Percentiles rank a stretch among this genome's conserved stretches.
These are phyloP conservation scores for Angomonas deanei DNA, from an alignment of 208 protist species.

Conservation along the genomic window DNA sequence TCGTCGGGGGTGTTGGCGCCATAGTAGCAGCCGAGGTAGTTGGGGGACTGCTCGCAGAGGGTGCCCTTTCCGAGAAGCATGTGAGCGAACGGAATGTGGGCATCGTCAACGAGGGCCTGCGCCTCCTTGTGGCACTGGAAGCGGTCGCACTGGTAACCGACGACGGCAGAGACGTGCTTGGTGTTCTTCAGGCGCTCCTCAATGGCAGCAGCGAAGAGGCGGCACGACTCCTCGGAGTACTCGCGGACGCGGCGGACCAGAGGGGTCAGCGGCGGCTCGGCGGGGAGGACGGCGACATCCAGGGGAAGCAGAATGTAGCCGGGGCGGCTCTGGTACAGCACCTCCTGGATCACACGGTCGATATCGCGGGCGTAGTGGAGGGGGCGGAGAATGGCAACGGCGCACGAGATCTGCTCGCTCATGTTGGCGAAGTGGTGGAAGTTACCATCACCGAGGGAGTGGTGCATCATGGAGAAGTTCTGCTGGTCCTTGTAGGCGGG, in stretches of 20 bases:
- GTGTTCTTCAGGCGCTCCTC: conserved; percentile 19
- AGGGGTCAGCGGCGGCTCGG: conserved; percentile 2
- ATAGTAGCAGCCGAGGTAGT: conserved; percentile 27
- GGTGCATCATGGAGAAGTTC: conserved; percentile 15
- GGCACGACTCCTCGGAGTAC: conserved; percentile 2
- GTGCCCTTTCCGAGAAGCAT: conserved; percentile 36
- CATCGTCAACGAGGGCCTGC: conserved; percentile 29
- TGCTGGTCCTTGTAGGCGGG: conserved; percentile 11
- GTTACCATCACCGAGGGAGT: conserved; percentile 23
- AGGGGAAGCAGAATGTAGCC: conserved; percentile 30
- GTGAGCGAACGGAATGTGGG: conserved; percentile 21
- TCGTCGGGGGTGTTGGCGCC: conserved; percentile 1
- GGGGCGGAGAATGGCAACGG: background rate
- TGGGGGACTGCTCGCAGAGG: conserved; percentile 36
- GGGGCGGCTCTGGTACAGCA: conserved; percentile 19
- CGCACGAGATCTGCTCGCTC: conserved; percentile 20
- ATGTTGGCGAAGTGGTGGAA: conserved; percentile 22
- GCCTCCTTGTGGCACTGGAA: conserved; percentile 17
- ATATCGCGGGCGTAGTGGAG: conserved; percentile 23
- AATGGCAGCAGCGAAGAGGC: conserved; percentile 15
- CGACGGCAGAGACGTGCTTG: conserved; percentile 12
- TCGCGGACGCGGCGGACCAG: background rate
- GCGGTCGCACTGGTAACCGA: conserved; percentile 36
- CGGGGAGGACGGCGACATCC: conserved; percentile 14
- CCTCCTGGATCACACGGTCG: conserved; percentile 19